These are phyloP conservation scores for Plectosphaerella cucumerina DNA, from an alignment of 2,329 filamentous ascomycete genomes.

Conservation along the genomic window DNA sequence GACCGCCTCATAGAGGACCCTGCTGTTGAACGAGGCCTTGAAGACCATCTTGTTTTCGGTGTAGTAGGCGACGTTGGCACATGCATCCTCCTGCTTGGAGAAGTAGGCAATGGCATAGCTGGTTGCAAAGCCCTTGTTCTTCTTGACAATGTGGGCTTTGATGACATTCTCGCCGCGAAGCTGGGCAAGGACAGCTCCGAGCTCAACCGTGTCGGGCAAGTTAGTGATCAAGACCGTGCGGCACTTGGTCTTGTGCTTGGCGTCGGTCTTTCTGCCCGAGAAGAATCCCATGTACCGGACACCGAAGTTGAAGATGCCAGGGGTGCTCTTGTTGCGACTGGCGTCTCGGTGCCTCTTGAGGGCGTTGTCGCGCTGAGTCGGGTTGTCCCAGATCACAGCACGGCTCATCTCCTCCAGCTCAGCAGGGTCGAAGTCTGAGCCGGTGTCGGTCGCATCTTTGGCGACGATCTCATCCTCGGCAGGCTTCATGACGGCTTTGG, in stretches of 20 bases:
- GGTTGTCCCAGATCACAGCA: constrained; percentile 2
- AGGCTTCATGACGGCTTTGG: background rate
- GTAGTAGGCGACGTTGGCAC: background rate
- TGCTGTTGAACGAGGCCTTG: background rate
- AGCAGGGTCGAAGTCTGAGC: background rate
- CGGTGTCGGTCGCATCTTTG: background rate
- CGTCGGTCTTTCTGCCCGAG: background rate
- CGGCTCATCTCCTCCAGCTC: background rate
- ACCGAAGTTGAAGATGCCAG: constrained; percentile 9
- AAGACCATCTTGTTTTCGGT: background rate
- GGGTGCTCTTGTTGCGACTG: background rate
- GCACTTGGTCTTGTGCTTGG: background rate
- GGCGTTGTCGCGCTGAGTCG: constrained; percentile 1
- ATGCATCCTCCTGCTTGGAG: background rate
- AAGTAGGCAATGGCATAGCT: constrained; percentile 7
- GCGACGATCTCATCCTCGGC: background rate
- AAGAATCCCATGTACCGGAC: constrained; percentile 5
- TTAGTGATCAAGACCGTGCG: constrained; percentile 9
- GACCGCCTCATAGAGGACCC: background rate
- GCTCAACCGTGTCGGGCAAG: constrained; percentile 4
- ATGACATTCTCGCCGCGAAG: constrained; percentile 8
- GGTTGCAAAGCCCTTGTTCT: background rate
- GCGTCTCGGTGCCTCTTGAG: constrained; percentile 4
- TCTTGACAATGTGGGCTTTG: background rate
- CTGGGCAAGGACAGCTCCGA: constrained; percentile 8